Base-by-base conservation (phyloP, 2,329 filamentous ascomycete genomes). In the Chaetomiaceae sp. region DNA sequence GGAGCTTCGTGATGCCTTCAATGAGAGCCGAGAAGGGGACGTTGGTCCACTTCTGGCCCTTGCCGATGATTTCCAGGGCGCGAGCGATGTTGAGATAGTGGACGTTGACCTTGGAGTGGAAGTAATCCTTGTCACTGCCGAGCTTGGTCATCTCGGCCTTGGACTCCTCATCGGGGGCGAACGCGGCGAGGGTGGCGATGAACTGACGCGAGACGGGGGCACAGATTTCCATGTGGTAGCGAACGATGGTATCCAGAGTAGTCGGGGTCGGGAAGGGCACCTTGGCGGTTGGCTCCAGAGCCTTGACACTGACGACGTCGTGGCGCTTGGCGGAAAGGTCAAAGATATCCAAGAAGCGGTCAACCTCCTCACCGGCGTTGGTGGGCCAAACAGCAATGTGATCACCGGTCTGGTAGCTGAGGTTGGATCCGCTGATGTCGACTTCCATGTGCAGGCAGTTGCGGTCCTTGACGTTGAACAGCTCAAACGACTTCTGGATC, bases 371-470 rank as follows among this genome's bases (percentile, higher is more conserved):
- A 51, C 93, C 93, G 52, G 93, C 78, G 69, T 99, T 99, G 44
- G 89, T 96, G 33, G 95, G 93, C 95, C 95, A 99, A 63, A 99
- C 73, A 37, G 93, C 93, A 65, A 99, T 87, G 70, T 99, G 95
- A 66, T 99, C 95, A 67, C 93, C 93, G 46, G 93, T 99, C 62
- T 95, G 89, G 75, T 99, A 99, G 39, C 80, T 83, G 56, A 99
- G 76, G 68, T 95, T 95, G 47, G 91, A 96, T 61, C 83, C 88
- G 63, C 85, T 86, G 61, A 99, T 82, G 66, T 95, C 89, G 58
- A 99, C 83, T 70, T 99, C 95, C 80, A 97, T 83, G 70, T 99
- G 95, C 59, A 99, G 76, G 67, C 93, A 99, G 76, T 97, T 96
- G 55, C 95, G 81, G 65, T 90, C 88, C 70, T 90, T 89, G 70